Conservation (phyloP, 176 grass and related monocot genomes). For the Guadua angustifolia region DNA sequence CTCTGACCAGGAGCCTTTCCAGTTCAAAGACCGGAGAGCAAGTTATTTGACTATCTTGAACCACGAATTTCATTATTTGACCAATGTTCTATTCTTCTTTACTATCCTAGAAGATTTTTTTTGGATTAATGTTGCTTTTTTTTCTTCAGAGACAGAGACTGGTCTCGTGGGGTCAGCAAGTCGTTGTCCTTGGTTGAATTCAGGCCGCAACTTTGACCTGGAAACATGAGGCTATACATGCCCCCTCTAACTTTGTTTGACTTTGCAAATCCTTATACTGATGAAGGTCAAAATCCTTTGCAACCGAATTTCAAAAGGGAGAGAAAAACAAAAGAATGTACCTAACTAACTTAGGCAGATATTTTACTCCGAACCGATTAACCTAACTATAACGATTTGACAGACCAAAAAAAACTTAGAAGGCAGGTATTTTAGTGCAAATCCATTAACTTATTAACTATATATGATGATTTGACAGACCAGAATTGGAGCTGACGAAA, state of each 20-base stretch:
- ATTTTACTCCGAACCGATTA: neutral
- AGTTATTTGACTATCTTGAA: conserved; percentile 15
- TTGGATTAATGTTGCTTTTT: neutral
- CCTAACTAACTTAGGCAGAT: conserved; percentile 26
- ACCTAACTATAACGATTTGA: neutral
- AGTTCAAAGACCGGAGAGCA: conserved; percentile 34
- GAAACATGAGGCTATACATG: neutral
- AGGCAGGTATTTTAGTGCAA: no score
- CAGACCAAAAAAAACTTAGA: no score
- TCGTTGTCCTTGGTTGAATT: conserved; percentile 33
- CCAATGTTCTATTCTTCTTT: conserved; percentile 4
- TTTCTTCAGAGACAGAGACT: neutral
- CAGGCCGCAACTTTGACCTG: conserved; percentile 29
- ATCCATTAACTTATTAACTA: no score
- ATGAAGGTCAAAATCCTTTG: neutral
- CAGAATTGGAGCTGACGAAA: no score
- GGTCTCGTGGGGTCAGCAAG: conserved; percentile 4
- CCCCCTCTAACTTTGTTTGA: neutral
- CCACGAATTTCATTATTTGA: conserved; percentile 11
- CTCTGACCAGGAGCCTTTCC: neutral
- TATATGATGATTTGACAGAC: no score
- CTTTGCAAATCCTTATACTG: neutral
- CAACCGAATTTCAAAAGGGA: neutral
- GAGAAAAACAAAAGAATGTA: neutral
- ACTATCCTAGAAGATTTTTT: neutral